Conservation (phyloP, 164 flowering plant genomes). For the Berberis vulgaris region DNA sequence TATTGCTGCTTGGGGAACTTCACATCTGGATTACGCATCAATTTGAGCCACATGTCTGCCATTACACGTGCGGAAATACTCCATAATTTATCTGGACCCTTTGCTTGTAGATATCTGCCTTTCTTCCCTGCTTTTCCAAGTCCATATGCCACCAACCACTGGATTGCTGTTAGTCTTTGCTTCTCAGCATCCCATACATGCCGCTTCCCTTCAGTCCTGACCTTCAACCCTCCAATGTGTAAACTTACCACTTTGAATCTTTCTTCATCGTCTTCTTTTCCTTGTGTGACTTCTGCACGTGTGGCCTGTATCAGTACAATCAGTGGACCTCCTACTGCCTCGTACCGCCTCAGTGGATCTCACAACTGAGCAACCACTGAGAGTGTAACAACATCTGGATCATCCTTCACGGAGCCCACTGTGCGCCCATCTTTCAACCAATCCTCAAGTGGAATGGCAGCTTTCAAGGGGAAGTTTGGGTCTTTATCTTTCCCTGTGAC, state of each 20-base stretch:
- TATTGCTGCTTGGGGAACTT: conserved; percentile 38
- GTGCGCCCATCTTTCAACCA: conserved; percentile 32
- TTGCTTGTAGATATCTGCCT: conserved; percentile 29
- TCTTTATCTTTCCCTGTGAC: conserved; percentile 17
- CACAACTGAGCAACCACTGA: conserved; percentile 54
- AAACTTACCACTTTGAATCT: conserved; percentile 54
- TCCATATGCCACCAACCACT: conserved; percentile 81
- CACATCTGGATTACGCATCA: conserved; percentile 83
- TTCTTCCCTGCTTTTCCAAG: conserved; percentile 58
- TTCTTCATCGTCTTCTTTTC: conserved; percentile 35
- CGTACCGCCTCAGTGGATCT: conserved; percentile 71
- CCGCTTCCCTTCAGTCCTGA: conserved; percentile 33
- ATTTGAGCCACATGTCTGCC: conserved; percentile 95
- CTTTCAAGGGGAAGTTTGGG: conserved; percentile 26
- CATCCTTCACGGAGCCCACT: conserved; percentile 4
- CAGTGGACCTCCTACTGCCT: conserved; percentile 80
- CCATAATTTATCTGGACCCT: conserved; percentile 64
- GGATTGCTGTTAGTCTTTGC: conserved; percentile 79
- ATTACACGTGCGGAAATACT: conserved; percentile 77
- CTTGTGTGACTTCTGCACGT: conserved; percentile 14
- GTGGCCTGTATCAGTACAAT: conserved; percentile 52
- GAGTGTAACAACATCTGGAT: conserved; percentile 27
- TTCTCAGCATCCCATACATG: conserved; percentile 70
- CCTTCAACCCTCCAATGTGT: conserved; percentile 76
- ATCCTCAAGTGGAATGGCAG: conserved; percentile 54